Evolutionary conservation across 257 asterid genomes (phyloP), one percentile per base, ranked within the genome.

Genomic region (Plantago ovata): DNA sequence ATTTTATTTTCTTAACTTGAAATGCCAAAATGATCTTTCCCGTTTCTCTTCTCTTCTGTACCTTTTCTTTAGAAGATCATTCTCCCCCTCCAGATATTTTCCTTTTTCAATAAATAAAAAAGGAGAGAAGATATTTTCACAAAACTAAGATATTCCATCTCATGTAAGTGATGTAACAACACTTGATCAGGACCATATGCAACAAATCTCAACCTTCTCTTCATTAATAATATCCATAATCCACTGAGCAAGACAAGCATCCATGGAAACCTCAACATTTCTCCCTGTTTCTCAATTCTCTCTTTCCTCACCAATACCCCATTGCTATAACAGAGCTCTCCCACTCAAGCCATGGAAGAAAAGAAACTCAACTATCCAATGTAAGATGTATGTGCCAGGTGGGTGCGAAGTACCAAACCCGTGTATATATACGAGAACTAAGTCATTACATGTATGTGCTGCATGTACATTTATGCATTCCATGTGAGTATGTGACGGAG

Each of bases 341-440:
- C 82, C 75, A 22, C 62, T 64, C 13, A 60, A 47, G 38, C 80
- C 69, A 60, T 60, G 81, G 78, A 71, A 65, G 22, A 66, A 49
- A 33, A 69, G 72, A 65, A 64, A 61, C 46, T 69, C 67, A 21
- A 67, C 64, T 13, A 42, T 77, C 62, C 86, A 68, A 16, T 86
- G 95, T 63, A 89, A 89, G 92, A 89, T 89, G 97, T 89, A 74
- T 61, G 97, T 89, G 36, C 95, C 95, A 39, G 97, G 97, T 89
- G 33, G 32, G 81, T 79, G 7, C 53, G 14, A 10, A 42, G 9
- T 11, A 58, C 40, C 13, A 50, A n/a, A 38, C 9, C 22, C 9
- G 21, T 13, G 3, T 39, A 9, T 18, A 15, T 7, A 4, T 14
- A 40, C 20, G 20, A 3, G 3, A 22, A 18, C 23, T 46, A 18